Base-by-base conservation (phyloP, 352 stramenopile species). In the Phytophthora meadii region DNA sequence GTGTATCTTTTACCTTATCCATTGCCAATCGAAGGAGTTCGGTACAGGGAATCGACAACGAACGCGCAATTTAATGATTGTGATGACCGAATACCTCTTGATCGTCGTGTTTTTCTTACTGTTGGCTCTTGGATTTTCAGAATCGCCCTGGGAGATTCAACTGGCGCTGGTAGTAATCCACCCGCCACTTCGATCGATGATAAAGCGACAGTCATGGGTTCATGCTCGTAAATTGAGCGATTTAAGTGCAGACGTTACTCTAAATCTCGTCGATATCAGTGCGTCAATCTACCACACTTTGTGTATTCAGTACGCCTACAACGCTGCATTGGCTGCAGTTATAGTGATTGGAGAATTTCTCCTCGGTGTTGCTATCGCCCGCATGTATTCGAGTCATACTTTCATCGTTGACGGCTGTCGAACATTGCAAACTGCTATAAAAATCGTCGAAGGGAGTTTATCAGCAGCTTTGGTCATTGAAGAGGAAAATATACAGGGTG, bases 161-260 rank as follows among this genome's bases (percentile, higher is more conserved):
- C 27, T 81, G 4, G 22, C 53, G 4, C 39, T 82, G 51, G 56
- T 79, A 7, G 11, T 71, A 8, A 17, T 53, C 7, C 73, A 80
- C 9, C 64, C 73, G 1, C 19, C 58, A 1, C 48, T 82, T 12
- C 65, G 73, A 42, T 34, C 71, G 24, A 9, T 57, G 5, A 10
- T 77, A 15, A 79, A 77, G 39, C 64, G 63, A 4, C 42, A 62
- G 10, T 48, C 65, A 8, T 82, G 76, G 73, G 49, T 47, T n/a
- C 55, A 75, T 10, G 70, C 73, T 36, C 56, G 67, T 12, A 64
- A 71, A 22, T 61, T 84, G 9, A 68, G 56, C 19, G 76, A 82
- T 58, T 45, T 84, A 15, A 77, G 57, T 30, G 75, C 76, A 11
- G 73, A 82, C 32, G 70, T 84, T n/a, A 79, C 70, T n/a, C 64